Percentiles rank a stretch among this genome's conserved stretches.
Evolutionary conservation across 805 yeast species (phyloP).

Genomic region (Saccharomycopsis fibuligera): DNA sequence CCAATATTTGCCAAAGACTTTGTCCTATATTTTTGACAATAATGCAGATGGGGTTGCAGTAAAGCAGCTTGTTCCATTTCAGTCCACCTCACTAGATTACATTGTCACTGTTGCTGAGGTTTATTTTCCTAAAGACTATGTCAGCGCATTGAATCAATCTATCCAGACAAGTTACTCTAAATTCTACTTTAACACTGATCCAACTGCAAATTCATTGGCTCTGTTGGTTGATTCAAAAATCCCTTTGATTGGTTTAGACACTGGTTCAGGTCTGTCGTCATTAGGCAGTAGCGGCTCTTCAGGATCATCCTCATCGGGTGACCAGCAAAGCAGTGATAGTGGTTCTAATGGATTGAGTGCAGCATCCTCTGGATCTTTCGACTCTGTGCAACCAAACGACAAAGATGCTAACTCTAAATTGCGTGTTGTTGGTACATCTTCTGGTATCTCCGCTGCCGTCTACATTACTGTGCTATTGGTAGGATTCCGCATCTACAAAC

Average conservation of each 20-base stretch:
- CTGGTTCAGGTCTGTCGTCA: no score
- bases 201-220: constrained; percentile 53
- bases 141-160: constrained; percentile 28
- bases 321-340: constrained; percentile 23
- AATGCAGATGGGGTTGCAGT: constrained; percentile 45
- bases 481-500: constrained; percentile 28
- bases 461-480: constrained; percentile 23
- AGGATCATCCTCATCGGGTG: constrained; percentile 28
- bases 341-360: constrained; percentile 22
- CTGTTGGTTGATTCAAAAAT: constrained; percentile 65
- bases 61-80: constrained; percentile 67
- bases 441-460: constrained; percentile 22
- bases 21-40: constrained; percentile 53
- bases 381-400: constrained; percentile 26
- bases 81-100: constrained; percentile 48
- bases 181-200: constrained; percentile 54
- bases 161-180: constrained; percentile 37
- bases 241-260: constrained; percentile 44
- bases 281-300: neutral
- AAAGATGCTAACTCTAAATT: constrained; percentile 28
- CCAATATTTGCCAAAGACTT: constrained; percentile 72
- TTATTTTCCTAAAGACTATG: constrained; percentile 59
- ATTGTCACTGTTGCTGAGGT: constrained; percentile 85
- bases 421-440: constrained; percentile 22
- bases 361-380: constrained; percentile 21